Evolutionary conservation across 345 rosid species (phyloP), one percentile per base, ranked within the genome.

Genomic region (Dipteronia sinensis): DNA sequence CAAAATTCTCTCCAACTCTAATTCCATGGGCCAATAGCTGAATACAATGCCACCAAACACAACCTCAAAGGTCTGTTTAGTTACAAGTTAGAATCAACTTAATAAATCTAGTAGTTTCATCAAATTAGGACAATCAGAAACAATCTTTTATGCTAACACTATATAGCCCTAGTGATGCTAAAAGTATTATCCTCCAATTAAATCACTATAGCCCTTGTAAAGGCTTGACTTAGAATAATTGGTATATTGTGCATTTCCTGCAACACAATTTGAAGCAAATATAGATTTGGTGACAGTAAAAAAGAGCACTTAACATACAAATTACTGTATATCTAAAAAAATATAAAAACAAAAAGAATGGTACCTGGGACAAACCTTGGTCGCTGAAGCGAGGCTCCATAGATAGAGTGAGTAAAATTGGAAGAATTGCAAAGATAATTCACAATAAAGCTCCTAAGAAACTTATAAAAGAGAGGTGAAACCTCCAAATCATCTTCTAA

Each of bases 301-400:
- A 12, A 13, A 49, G 6, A 6, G 51, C 51, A 2, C 51, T 47
- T 11, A 47, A 12, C 51, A 47, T 47, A 47, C 51, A 10, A 46
- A 46, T 11, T 46, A n/a, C n/a, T n/a, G n/a, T n/a, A 46, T 46
- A 46, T 46, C 51, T 11, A 25, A 3, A 13, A 13, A 25, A 25
- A 51, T 10, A 25, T 4, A 15, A 61, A 17, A 56, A 56, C 23
- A 49, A 49, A 49, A 49, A 19, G 72, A 65, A 67, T 23, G 79
- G 85, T 95, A 95, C 99, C 99, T 94, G 98, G 99, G 65, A 95
- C 98, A 23, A 95, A 88, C 91, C 99, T 91, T 78, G 98, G 94
- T 67, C 99, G 89, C 94, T 92, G 99, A 81, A 95, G 97, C 27
- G 99, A 90, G 49, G 91, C 92, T 25, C 99, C 99, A 58, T 85